Evolutionary conservation across 2,329 filamentous ascomycete species (phyloP), one percentile per base, ranked within the genome.

Genomic region (Aspergillus sp.): DNA sequence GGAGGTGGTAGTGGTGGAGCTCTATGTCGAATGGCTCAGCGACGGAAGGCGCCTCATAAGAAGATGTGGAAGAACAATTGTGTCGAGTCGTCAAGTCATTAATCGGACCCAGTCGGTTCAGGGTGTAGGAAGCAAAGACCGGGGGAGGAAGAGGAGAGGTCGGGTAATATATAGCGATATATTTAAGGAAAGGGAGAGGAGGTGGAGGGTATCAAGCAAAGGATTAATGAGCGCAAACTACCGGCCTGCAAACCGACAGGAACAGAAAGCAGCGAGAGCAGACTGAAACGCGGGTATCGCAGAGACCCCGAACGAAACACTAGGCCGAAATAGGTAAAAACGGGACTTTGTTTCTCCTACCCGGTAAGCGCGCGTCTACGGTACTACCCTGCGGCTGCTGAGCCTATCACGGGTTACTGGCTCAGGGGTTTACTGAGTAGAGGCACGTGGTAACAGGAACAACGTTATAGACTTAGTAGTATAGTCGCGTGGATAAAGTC

Each of bases 251-350:
- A 68, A 65, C 60, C 66, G 66, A 66, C 67, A 60, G 62, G 62
- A 69, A 62, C 64, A 71, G 67, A 71, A 64, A 68, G 62, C 62
- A 64, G 63, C 32, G 32, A 36, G 32, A 36, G 32, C 58, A 64
- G 58, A 54, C 64, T 60, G 66, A 64, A 66, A 74, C 72, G 73
- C 73, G 73, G 73, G 73, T 68, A 73, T 73, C 70, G 66, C 71
- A 73, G 58, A 75, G 74, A 77, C 74, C 73, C 74, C 73, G 71
- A 75, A 74, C 47, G 58, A 64, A 54, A 68, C 65, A 62, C 75
- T 77, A 77, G 67, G 56, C 74, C 70, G 5, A 42, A 70, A 69
- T 62, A 52, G 71, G 73, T 15, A 73, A 65, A 60, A 66, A 52
- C 66, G 72, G 52, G 8, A n/a, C 27, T 54, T 61, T n/a, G 54